These are phyloP conservation scores for Ormosia emarginata DNA, from an alignment of 306 rosid genomes.

Conservation along the genomic window DNA sequence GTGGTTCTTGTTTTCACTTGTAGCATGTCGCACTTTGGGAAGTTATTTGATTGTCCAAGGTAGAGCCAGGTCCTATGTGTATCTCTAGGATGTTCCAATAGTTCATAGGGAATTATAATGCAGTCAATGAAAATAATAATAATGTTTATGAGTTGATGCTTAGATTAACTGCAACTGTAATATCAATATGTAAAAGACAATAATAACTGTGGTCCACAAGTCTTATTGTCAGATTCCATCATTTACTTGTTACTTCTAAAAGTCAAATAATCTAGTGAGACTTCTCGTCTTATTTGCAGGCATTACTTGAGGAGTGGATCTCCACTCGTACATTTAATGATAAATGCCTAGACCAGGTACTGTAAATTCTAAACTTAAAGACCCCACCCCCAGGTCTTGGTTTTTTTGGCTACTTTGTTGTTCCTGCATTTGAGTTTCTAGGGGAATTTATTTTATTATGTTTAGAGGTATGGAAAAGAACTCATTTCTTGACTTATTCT, in stretches of 20 bases:
- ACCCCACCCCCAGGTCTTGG: neutral
- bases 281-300: constrained; percentile 44
- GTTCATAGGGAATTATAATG: neutral
- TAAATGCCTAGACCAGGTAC: constrained; percentile 65
- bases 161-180: neutral
- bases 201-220: neutral
- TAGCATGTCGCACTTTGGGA: neutral
- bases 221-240: constrained; percentile 8
- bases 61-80: neutral
- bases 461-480: neutral
- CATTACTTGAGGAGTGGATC: constrained; percentile 94
- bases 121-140: neutral
- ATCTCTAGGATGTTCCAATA: constrained; percentile 5
- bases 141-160: neutral
- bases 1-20: neutral
- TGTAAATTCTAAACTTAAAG: neutral
- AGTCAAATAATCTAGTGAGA: constrained; percentile 5
- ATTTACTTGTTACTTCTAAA: neutral
- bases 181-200: neutral
- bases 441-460: neutral
- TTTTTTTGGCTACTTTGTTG: neutral
- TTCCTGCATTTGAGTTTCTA: neutral
- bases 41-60: constrained; percentile 9
- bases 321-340: constrained; percentile 55
- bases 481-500: neutral